Percentiles rank a stretch among this genome's conserved stretches.
Conservation (phyloP, 345 rosid species). For the Laguncularia racemosa region DNA sequence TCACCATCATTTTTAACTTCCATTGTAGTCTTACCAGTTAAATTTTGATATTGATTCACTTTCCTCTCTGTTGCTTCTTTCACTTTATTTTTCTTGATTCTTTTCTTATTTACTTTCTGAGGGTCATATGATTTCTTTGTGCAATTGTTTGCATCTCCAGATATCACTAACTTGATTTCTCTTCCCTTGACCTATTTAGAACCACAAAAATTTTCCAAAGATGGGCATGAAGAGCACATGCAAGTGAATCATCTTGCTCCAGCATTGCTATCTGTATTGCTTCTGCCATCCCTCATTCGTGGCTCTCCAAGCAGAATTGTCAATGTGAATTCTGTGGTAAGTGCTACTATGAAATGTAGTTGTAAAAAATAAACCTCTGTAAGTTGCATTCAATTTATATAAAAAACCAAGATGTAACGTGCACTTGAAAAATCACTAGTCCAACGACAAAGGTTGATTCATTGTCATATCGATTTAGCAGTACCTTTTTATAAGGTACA, state of each 20-base stretch:
- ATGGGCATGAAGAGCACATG: constrained; percentile 90
- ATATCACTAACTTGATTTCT: constrained; percentile 11
- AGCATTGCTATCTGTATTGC: constrained; percentile 74
- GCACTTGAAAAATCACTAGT: too few relatives aligned
- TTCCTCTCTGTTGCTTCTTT: too few relatives aligned
- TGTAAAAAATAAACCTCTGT: too few relatives aligned
- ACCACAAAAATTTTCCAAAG: constrained; percentile 82
- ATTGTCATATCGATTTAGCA: too few relatives aligned
- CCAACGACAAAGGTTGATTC: too few relatives aligned
- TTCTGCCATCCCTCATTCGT: constrained; percentile 83
- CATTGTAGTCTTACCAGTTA: too few relatives aligned
- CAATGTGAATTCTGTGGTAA: constrained; percentile 95
- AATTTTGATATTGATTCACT: too few relatives aligned
- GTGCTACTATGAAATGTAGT: constrained; percentile 14
- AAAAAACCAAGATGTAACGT: too few relatives aligned
- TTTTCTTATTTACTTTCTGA: background rate
- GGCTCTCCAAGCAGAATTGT: constrained; percentile 94
- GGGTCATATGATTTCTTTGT: background rate
- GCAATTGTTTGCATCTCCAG: background rate
- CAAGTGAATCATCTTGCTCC: constrained; percentile 99
- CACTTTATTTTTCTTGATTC: too few relatives aligned
- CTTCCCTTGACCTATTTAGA: constrained; percentile 30
- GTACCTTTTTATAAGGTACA: too few relatives aligned
- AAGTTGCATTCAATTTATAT: too few relatives aligned
- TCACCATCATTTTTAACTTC: too few relatives aligned